Evolutionary conservation across 2,329 filamentous ascomycete species (phyloP).

Genomic region (Escovopsis sp.): DNA sequence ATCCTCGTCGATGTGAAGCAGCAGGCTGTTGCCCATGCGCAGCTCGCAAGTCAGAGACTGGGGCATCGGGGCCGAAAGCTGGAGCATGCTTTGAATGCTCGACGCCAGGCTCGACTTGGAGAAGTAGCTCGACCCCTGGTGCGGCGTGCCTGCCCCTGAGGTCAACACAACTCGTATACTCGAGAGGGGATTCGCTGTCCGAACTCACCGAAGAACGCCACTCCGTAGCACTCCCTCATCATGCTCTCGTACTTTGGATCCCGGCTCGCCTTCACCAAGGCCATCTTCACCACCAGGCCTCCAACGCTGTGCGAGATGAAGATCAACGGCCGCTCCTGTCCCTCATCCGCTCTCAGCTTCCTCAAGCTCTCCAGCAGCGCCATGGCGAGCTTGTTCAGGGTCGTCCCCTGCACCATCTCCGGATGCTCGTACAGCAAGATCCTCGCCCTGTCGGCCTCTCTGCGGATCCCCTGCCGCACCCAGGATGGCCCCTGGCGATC

Average conservation of each 20-base stretch:
- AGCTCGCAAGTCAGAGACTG: conserved; percentile 34
- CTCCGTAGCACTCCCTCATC: conserved; percentile 42
- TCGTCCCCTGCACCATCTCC: conserved; percentile 24
- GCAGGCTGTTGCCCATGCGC: conserved; percentile 31
- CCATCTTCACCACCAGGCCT: conserved; percentile 43
- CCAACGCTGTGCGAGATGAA: conserved; percentile 49
- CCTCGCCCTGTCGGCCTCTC: conserved; percentile 30
- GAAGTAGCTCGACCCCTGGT: conserved; percentile 48
- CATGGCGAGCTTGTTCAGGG: conserved; percentile 29
- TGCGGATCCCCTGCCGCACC: conserved; percentile 37
- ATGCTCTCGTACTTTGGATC: conserved; percentile 26
- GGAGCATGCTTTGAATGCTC: conserved; percentile 38
- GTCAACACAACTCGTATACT: conserved; percentile 3
- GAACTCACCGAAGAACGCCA: conserved; percentile 41
- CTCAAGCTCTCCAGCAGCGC: conserved; percentile 30
- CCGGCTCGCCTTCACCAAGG: conserved; percentile 32
- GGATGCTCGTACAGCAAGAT: conserved; percentile 39
- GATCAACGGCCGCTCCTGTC: conserved; percentile 34
- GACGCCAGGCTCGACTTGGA: conserved; percentile 40
- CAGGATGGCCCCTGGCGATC: conserved; percentile 26
- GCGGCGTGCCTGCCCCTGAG: conserved; percentile 33
- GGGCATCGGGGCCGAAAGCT: conserved; percentile 36
- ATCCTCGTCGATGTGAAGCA: conserved; percentile 36
- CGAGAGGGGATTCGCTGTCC: conserved; percentile 3
- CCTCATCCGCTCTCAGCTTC: conserved; percentile 18